Conservation (phyloP, 345 rosid genomes). For the Eucalyptus pauciflora region DNA sequence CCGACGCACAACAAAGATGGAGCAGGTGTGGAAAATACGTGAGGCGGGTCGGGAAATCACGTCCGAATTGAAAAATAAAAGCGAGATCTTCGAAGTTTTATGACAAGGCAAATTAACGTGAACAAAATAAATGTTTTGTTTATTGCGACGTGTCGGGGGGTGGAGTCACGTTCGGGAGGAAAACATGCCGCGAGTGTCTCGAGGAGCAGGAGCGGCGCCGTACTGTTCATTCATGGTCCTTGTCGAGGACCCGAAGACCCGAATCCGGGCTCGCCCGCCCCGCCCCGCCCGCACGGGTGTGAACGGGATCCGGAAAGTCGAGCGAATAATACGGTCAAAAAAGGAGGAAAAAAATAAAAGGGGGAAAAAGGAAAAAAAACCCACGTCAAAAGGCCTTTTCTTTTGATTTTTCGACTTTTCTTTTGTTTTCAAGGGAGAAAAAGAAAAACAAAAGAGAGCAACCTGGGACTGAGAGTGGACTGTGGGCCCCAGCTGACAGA, state of each 20-base stretch:
- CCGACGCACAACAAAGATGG: background rate
- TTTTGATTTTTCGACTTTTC: background rate
- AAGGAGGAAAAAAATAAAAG: background rate
- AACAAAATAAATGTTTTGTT: background rate
- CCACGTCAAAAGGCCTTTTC: background rate
- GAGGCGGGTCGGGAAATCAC: background rate
- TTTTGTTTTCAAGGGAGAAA: background rate
- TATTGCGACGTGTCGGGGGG: background rate
- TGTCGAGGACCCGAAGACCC: background rate
- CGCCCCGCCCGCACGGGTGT: background rate
- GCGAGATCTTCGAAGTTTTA: background rate
- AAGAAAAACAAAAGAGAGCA: background rate
- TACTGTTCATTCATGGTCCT: background rate
- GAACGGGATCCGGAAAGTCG: background rate
- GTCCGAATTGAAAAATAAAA: background rate
- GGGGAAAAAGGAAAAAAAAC: background rate
- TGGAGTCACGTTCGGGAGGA: background rate
- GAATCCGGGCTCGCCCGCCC: background rate
- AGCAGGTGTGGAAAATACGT: background rate
- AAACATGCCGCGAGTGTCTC: conserved; percentile 5
- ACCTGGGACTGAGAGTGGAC: background rate
- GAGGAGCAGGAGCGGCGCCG: background rate
- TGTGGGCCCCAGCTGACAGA: background rate
- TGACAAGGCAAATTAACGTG: background rate
- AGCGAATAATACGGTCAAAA: background rate